phyloP scores from a whole-genome alignment of 1,139 yeast species.

The Taphrina deformans region DNA sequence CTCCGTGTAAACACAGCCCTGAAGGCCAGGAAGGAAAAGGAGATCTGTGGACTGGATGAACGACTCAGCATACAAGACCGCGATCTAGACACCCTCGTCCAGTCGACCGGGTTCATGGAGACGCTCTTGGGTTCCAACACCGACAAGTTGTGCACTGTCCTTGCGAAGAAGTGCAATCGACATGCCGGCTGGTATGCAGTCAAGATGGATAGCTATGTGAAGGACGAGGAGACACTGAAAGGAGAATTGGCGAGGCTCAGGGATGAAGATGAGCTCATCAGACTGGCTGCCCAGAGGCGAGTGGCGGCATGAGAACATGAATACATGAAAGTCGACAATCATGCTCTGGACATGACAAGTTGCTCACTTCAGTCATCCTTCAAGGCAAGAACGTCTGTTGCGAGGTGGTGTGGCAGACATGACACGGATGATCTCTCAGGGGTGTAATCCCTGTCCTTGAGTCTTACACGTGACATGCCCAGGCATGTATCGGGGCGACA shows the following conservation, averaged over 20 bases:
- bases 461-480: no score
- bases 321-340: no score
- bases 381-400: no score
- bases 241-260: slow-evolving; percentile 34
- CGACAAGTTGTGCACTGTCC: slow-evolving; percentile 55
- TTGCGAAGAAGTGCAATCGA: slow-evolving; percentile 62
- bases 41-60: slow-evolving; percentile 50
- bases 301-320: not conserved
- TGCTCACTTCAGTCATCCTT: no score
- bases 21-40: slow-evolving; percentile 43
- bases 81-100: slow-evolving; percentile 34
- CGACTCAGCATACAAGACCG: slow-evolving; percentile 42
- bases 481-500: no score
- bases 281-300: slow-evolving; percentile 26
- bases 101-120: slow-evolving; percentile 36
- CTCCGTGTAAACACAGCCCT: slow-evolving; percentile 25
- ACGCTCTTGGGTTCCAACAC: slow-evolving; percentile 38
- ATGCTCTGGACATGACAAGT: no score
- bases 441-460: no score
- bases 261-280: slow-evolving; percentile 36
- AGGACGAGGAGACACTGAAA: slow-evolving; percentile 36
- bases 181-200: slow-evolving; percentile 70
- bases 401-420: no score
- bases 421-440: no score
- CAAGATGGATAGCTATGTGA: slow-evolving; percentile 38